Evolutionary conservation across 192 early-diverging fungal genomes (phyloP).

Genomic region (Coemansia sp.): DNA sequence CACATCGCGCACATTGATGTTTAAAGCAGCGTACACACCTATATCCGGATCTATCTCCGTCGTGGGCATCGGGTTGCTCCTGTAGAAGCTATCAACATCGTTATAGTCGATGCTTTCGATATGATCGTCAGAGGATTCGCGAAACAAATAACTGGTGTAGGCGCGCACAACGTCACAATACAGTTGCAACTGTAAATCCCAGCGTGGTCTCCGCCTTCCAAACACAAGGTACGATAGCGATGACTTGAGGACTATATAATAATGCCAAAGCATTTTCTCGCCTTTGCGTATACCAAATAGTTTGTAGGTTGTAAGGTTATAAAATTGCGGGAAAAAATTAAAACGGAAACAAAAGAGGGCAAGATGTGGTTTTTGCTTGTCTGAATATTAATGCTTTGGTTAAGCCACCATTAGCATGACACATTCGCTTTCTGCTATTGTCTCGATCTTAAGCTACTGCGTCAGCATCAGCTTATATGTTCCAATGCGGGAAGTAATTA

Average conservation of each 20-base stretch:
- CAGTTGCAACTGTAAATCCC: constrained; percentile 29
- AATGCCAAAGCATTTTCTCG: neutral
- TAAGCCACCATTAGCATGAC: too few species aligned
- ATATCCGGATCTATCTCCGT: neutral
- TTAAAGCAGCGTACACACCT: neutral
- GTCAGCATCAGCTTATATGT: too few species aligned
- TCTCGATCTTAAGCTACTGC: too few species aligned
- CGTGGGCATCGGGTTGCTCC: constrained; percentile 7
- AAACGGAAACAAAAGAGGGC: neutral
- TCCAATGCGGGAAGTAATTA: too few species aligned
- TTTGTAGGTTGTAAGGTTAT: neutral
- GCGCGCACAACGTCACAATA: constrained; percentile 20
- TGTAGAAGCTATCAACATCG: neutral
- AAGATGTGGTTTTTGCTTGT: too few species aligned
- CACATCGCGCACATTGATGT: constrained; percentile 4
- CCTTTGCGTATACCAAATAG: neutral
- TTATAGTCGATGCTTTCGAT: constrained; percentile 15
- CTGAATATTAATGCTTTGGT: too few species aligned
- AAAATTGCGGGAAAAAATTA: neutral
- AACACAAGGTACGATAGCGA: neutral
- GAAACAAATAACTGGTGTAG: constrained; percentile 9
- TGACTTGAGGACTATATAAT: constrained; percentile 1
- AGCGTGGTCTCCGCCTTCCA: constrained; percentile 25
- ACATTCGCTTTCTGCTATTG: too few species aligned
- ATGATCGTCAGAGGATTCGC: constrained; percentile 13